These are phyloP conservation scores for Scutellaria minor DNA, from an alignment of 257 asterid species.

Conservation along the genomic window DNA sequence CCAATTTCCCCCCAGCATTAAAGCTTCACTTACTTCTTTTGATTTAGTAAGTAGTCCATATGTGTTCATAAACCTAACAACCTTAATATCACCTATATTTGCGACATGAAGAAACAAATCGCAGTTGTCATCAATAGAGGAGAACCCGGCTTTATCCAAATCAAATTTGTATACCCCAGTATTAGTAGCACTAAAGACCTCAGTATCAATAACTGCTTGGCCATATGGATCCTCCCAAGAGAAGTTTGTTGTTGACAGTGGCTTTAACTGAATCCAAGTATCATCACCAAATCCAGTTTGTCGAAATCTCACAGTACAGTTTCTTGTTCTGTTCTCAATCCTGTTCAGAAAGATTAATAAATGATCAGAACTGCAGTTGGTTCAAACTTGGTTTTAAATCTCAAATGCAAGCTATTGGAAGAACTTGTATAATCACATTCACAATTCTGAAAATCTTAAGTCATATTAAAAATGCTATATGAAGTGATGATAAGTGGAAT, in stretches of 20 bases:
- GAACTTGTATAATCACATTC: constrained; percentile 1
- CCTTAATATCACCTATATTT: constrained; percentile 67
- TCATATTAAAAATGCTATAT: background rate
- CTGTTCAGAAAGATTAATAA: constrained; percentile 50
- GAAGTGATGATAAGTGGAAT: background rate
- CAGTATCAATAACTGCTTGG: constrained; percentile 66
- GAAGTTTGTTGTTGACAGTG: constrained; percentile 76
- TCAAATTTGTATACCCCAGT: constrained; percentile 56
- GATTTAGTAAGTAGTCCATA: constrained; percentile 42
- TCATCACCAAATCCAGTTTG: constrained; percentile 91
- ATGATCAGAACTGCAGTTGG: constrained; percentile 34
- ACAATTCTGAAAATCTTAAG: constrained; percentile 12
- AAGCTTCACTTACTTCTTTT: constrained; percentile 50
- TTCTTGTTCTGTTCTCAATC: constrained; percentile 83
- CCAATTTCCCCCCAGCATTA: constrained; percentile 51
- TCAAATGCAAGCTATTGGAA: constrained; percentile 12
- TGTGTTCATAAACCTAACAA: constrained; percentile 70
- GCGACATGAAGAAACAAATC: constrained; percentile 73
- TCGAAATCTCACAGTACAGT: constrained; percentile 59
- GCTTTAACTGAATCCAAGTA: constrained; percentile 69
- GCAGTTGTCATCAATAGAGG: constrained; percentile 51
- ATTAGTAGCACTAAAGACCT: constrained; percentile 47
- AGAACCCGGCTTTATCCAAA: constrained; percentile 64
- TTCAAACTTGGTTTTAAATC: background rate
- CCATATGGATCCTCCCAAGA: constrained; percentile 96